These are phyloP conservation scores for Erodium moschatum DNA, from an alignment of 441 rosid species.

Conservation along the genomic window DNA sequence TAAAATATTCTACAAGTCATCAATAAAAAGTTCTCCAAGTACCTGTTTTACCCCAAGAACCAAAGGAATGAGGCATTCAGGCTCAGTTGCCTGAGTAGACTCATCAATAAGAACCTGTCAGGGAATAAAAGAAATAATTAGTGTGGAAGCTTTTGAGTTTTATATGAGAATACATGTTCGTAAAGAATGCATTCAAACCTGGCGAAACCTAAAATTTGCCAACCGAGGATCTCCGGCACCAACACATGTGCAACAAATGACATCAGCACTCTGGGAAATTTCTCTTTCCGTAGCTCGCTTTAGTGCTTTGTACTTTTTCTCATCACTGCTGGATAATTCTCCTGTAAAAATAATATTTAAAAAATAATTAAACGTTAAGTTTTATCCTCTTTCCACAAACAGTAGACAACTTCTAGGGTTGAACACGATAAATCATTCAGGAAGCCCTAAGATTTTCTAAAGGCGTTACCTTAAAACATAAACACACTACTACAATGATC, in stretches of 20 bases:
- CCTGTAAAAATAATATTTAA: conserved; percentile 38
- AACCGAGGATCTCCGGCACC: conserved; percentile 99
- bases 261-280: conserved; percentile 99
- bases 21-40: conserved; percentile 14
- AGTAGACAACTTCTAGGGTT: not conserved
- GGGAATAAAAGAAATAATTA: conserved; percentile 13
- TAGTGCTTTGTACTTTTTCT: conserved; percentile 90
- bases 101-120: conserved; percentile 93
- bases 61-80: conserved; percentile 97
- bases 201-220: conserved; percentile 94
- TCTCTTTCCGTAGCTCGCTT: conserved; percentile 96
- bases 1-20: conserved; percentile 1
- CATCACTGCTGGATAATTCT: conserved; percentile 95
- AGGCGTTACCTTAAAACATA: not conserved
- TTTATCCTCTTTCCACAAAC: not conserved
- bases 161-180: conserved; percentile 10
- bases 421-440: not conserved
- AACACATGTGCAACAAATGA: conserved; percentile 96
- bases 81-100: conserved; percentile 99
- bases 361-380: not conserved
- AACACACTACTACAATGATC: not conserved
- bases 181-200: conserved; percentile 40
- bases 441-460: not conserved
- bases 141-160: conserved; percentile 22
- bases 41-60: conserved; percentile 99